Evolutionary conservation across 1,139 yeast genomes (phyloP), one percentile per base, ranked within the genome.

Genomic region (Suhomyces yuchorum): DNA sequence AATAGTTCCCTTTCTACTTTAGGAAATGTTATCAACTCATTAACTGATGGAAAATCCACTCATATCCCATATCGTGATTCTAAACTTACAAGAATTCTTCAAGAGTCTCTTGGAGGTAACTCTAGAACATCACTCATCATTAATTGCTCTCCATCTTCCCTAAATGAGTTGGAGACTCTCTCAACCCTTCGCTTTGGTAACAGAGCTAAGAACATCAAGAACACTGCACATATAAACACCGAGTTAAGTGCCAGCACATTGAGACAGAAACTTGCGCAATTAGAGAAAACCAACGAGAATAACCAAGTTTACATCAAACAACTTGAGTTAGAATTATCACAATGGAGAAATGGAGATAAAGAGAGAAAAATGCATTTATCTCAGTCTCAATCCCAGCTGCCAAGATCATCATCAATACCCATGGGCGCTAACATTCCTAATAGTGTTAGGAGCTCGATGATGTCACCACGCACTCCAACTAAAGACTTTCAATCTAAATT

Each of bases 101-200:
- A 89, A 63, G 96, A 89, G 58, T 84, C 96, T 0, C 70, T 91
- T 22, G 96, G 96, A 3, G 97, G 97, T 1, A 90, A 91, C 63
- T 84, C 95, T 2, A 73, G 93, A 49, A 91, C 97, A 0, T 81
- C 90, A 1, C 72, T 91, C 44, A 84, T 91, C 33, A 77, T 91
- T 42, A 88, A 85, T 56, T 87, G 96, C 54, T 87, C 96, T 0
- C 89, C 93, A 0, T 78, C 87, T 0, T 64, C 75, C 1, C 60
- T 65, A 33, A 84, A 90, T 59, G 85, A 78, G 49, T 63, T 69
- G 17, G 96, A 90, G 61, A 88, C 96, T 0, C 55, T 89, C 12
- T 84, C 93, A 5, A 86, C 96, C 0, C 68, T 91, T 47, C 67
- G 96, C 46, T 89, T 91, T 65, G 97, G 96, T 3, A 76, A 83